phyloP scores from a whole-genome alignment of 345 rosid genomes.

The Populus tremula region DNA sequence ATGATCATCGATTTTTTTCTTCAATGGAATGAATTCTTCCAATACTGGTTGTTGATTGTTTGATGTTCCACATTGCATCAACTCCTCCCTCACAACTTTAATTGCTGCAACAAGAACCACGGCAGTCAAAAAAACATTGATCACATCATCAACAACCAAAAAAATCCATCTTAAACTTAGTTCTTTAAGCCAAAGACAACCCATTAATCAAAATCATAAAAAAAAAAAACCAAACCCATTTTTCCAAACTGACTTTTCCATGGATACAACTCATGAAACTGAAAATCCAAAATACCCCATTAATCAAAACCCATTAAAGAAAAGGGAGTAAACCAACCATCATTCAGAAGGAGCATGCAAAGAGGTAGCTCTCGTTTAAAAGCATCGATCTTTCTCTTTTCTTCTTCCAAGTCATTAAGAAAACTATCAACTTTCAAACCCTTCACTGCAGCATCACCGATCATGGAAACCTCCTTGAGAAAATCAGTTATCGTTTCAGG shows the following conservation, averaged over 20 bases:
- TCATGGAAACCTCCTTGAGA: constrained; percentile 43
- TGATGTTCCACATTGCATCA: constrained; percentile 34
- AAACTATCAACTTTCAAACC: constrained; percentile 47
- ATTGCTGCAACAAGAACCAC: constrained; percentile 51
- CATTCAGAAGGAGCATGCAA: constrained; percentile 66
- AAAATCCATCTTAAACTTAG: not conserved
- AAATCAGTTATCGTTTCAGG: constrained; percentile 57
- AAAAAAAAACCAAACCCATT: constrained; percentile 10
- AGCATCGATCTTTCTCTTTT: constrained; percentile 72
- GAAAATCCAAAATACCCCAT: not conserved
- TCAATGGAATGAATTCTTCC: constrained; percentile 70
- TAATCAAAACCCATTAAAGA: not conserved
- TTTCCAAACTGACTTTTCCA: not conserved
- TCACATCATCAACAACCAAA: not conserved
- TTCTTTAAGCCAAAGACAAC: constrained; percentile 3
- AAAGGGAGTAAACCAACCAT: constrained; percentile 51
- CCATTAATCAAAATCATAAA: constrained; percentile 2
- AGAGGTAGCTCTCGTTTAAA: constrained; percentile 84
- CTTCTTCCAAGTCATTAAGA: constrained; percentile 62
- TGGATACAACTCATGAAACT: not conserved
- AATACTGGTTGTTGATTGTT: constrained; percentile 58
- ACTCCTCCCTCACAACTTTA: constrained; percentile 50
- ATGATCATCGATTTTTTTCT: constrained; percentile 23
- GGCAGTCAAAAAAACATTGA: not conserved
- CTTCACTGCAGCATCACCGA: constrained; percentile 44